phyloP scores from a whole-genome alignment of 2,329 filamentous ascomycete genomes.

The Sordariomycetes sp. region DNA sequence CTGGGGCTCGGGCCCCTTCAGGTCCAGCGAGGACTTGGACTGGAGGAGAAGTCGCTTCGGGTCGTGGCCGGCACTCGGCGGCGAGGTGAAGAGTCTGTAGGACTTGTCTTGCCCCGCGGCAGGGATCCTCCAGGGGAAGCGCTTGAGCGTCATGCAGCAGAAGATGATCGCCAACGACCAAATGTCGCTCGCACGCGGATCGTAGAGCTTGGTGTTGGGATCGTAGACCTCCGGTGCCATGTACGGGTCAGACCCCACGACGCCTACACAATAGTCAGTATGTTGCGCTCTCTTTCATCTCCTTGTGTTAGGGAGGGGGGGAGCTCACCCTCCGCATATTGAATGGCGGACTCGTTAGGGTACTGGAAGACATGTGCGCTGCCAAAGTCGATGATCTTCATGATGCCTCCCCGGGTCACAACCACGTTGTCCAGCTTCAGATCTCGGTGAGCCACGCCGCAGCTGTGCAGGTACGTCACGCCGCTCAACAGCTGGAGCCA shows the following conservation, averaged over 20 bases:
- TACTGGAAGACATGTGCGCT: conserved; percentile 96
- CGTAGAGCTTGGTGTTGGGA: conserved; percentile 63
- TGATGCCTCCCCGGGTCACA: conserved; percentile 89
- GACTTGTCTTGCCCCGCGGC: conserved; percentile 77
- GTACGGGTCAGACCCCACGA: conserved; percentile 84
- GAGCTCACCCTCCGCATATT: conserved; percentile 64
- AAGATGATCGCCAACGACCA: conserved; percentile 99
- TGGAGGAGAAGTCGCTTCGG: conserved; percentile 40
- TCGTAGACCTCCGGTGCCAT: conserved; percentile 96
- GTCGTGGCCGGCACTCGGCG: conserved; percentile 66
- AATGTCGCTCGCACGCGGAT: conserved; percentile 87
- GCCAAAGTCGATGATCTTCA: conserved; percentile 99
- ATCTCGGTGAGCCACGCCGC: conserved; percentile 90
- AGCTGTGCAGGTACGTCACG: conserved; percentile 87
- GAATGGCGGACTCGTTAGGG: conserved; percentile 85
- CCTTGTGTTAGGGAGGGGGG: background rate
- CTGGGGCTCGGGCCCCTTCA: conserved; percentile 11
- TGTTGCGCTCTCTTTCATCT: background rate
- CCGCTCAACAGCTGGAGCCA: conserved; percentile 93
- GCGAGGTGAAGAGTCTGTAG: conserved; percentile 82
- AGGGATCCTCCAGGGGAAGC: conserved; percentile 96
- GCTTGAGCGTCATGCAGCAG: conserved; percentile 92
- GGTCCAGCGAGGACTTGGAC: conserved; percentile 31
- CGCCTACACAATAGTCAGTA: conserved; percentile 25
- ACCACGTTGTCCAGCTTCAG: conserved; percentile 97